phyloP scores from a whole-genome alignment of 768 basidiomycete species.

The Rhizopogon vesiculosus region DNA sequence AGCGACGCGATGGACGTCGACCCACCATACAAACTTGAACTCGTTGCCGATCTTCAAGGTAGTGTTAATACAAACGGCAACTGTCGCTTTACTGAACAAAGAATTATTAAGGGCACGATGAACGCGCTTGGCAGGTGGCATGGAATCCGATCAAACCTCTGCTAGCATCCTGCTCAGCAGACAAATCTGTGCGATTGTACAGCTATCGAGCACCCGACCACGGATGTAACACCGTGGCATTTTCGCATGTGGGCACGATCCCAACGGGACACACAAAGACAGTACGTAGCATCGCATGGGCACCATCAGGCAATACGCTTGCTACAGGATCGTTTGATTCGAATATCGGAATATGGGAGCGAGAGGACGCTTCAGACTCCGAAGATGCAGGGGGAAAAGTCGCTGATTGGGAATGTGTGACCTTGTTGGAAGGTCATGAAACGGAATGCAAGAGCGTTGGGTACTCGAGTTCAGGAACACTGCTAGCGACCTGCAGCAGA shows the following conservation, averaged over 20 bases:
- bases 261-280: constrained; percentile 85
- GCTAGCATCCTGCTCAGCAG: constrained; percentile 91
- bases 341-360: constrained; percentile 89
- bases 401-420: constrained; percentile 82
- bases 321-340: constrained; percentile 95
- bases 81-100: neutral
- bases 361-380: constrained; percentile 41
- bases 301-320: constrained; percentile 80
- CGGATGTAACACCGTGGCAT: constrained; percentile 23
- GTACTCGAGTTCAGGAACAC: constrained; percentile 66
- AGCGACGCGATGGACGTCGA: constrained; percentile 12
- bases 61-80: neutral
- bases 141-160: constrained; percentile 85
- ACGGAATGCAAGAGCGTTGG: constrained; percentile 93
- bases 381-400: constrained; percentile 28
- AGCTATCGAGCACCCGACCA: constrained; percentile 41
- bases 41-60: constrained; percentile 22
- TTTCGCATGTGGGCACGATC: constrained; percentile 61
- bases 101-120: constrained; percentile 56
- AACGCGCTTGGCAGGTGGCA: constrained; percentile 81
- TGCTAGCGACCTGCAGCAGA: constrained; percentile 91
- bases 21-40: constrained; percentile 14
- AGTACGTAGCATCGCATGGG: constrained; percentile 83
- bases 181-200: constrained; percentile 88
- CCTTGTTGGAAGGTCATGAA: constrained; percentile 89